Evolutionary conservation across 306 rosid species (phyloP), one percentile per base, ranked within the genome.

Genomic region (Parietaria judaica): DNA sequence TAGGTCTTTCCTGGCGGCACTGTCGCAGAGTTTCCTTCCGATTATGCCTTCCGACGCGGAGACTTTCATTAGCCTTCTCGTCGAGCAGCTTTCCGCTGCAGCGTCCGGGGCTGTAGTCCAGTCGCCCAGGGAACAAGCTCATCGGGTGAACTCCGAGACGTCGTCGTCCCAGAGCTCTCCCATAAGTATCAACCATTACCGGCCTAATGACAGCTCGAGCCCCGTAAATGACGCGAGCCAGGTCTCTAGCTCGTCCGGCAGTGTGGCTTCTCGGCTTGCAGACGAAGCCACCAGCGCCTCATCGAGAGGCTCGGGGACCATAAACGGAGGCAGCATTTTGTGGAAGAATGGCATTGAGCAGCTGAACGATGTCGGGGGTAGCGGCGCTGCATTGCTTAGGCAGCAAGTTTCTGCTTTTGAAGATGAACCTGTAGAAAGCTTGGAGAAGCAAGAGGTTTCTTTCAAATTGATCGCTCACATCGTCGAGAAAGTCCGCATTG

Each of bases 401-500:
- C 90, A 84, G 65, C 99, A 86, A 56, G 84, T 82, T 67, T 66
- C 84, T 58, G 74, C 69, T 11, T 92, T 92, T n/a, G 96, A 88
- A 84, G 96, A 92, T 60, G 99, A 92, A 79, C 65, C 90, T 14
- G 83, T 92, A 58, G 94, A 83, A 54, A 80, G 66, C 67, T 84
- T 92, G 88, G 99, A 88, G 82, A 88, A 84, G 78, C 96, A 88
- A 56, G 99, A 84, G 54, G 74, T 88, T 68, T 94, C 95, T 63
- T 86, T 88, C 71, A 88, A 82, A 72, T 68, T 92, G 81, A 79
- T 86, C 72, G 95, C 88, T 51, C 90, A 88, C 60, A 78, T 82
- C 68, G 76, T 88, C 72, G 80, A 85, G n/a, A 77, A 82, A 73
- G 78, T 53, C 54, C 76, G 60, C 8, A 51, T 86, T 65, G 94